Percentiles rank a stretch among this genome's conserved stretches.
Conservation (phyloP, 768 basidiomycete genomes). For the Termitomyces sp. region DNA sequence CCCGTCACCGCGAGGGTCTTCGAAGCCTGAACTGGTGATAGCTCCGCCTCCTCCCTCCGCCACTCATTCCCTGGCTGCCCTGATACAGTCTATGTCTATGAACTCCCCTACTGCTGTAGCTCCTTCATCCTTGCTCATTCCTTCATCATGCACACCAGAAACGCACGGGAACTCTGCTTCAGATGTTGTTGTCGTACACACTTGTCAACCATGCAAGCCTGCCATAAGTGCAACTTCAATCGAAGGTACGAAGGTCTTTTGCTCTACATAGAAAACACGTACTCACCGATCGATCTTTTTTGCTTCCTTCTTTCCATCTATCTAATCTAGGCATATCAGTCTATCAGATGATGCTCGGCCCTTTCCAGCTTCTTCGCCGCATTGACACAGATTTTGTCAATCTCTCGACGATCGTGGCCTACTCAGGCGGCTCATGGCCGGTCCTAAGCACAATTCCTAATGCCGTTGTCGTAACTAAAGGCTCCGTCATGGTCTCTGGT, state of each 20-base stretch:
- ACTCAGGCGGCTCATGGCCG: slow-evolving; percentile 38
- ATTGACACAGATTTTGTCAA: slow-evolving; percentile 81
- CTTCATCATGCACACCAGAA: slow-evolving; percentile 30
- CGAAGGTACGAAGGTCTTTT: slow-evolving; percentile 48
- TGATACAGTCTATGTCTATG: slow-evolving; percentile 40
- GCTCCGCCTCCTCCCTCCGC: slow-evolving; percentile 17
- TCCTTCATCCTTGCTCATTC: slow-evolving; percentile 26
- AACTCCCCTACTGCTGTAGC: slow-evolving; percentile 28
- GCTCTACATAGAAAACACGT: slow-evolving; percentile 9
- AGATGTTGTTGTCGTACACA: slow-evolving; percentile 54
- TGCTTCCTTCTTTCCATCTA: not conserved
- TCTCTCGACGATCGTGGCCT: slow-evolving; percentile 52
- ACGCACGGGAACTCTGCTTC: slow-evolving; percentile 28
- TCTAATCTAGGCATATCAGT: slow-evolving; percentile 59
- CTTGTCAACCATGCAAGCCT: slow-evolving; percentile 60
- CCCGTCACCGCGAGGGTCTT: slow-evolving; percentile 16
- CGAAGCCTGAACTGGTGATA: slow-evolving; percentile 19
- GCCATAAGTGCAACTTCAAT: slow-evolving; percentile 64
- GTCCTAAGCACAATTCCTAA: slow-evolving; percentile 37
- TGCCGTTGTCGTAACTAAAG: slow-evolving; percentile 48
- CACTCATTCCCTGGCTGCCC: slow-evolving; percentile 30
- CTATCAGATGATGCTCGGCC: slow-evolving; percentile 63
- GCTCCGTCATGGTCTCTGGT: slow-evolving; percentile 52
- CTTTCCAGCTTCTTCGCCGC: slow-evolving; percentile 58
- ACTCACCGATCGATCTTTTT: slow-evolving; percentile 2